Base-by-base conservation (phyloP, 2,329 filamentous ascomycete species). In the Aureobasidium sp. region DNA sequence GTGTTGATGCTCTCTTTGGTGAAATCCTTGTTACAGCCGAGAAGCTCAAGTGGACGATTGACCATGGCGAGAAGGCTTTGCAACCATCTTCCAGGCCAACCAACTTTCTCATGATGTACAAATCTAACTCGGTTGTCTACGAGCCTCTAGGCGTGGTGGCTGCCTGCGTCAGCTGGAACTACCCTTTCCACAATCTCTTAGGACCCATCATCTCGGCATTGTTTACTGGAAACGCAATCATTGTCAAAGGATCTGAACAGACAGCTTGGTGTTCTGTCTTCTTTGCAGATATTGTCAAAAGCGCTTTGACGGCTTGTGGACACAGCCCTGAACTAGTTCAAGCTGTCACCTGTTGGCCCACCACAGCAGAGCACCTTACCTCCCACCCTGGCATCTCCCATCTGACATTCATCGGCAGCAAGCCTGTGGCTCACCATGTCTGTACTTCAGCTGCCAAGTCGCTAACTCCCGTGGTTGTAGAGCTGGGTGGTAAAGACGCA, bases 91-190 rank as follows among this genome's bases (percentile, higher is more conserved):
- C 79, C 53, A 82, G 94, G 59, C 91, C 92, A 5, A 96, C 91
- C 1, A 97, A 95, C 74, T 80, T 96, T 50, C 82, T 99, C 66
- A 95, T 99, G 91, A 84, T 87, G 76, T 97, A 97, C 77, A 99
- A 99, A 82, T 86, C 84, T 73, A 97, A 97, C 72, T 87, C 87
- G 65, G 91, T 99, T 32, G 79, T 84, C 55, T 99, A 96, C 75
- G 92, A 99, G 75, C 93, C 94, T 15, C 79, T 97, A 23, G 94
- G 94, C 17, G 91, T 99, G 39, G 90, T 99, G 6, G 88, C 91
- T 12, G 93, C 94, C 20, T 87, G 93, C 58, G 91, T 99, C 47
- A 94, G 89, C 72, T 99, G 94, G 94, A 99, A 99, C 78, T 97
- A 91, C 51, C 71, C 71, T 13, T 96, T 97, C 75, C 94, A 99